phyloP scores from a whole-genome alignment of 176 grass and related monocot genomes.

The Cenchrus fungigraminus region DNA sequence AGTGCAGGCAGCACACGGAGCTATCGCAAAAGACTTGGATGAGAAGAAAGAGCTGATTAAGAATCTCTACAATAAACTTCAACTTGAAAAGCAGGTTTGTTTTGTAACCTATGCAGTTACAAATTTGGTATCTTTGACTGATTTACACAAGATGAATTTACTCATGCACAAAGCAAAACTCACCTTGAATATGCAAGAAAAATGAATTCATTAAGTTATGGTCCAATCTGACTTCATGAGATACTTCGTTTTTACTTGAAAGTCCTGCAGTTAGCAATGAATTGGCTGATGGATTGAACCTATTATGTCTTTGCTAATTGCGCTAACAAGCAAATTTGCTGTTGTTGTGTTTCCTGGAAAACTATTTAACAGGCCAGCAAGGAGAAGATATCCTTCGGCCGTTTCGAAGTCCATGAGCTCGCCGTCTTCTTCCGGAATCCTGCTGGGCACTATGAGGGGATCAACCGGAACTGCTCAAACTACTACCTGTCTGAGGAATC shows the following conservation, averaged over 20 bases:
- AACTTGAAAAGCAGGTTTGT: conserved; percentile 87
- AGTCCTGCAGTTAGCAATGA: not conserved
- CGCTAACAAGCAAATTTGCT: conserved; percentile 7
- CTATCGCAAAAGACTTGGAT: conserved; percentile 74
- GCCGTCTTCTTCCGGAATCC: conserved; percentile 70
- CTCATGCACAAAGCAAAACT: not conserved
- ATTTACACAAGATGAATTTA: not conserved
- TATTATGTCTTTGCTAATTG: not conserved
- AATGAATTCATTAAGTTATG: not conserved
- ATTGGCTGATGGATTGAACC: conserved; percentile 4
- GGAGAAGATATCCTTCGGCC: conserved; percentile 93
- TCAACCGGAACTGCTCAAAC: conserved; percentile 75
- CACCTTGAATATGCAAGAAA: conserved; percentile 18
- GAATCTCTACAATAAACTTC: conserved; percentile 79
- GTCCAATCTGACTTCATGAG: not conserved
- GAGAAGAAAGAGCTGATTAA: conserved; percentile 70
- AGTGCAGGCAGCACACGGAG: conserved; percentile 56
- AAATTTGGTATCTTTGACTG: conserved; percentile 2
- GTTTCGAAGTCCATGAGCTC: conserved; percentile 84
- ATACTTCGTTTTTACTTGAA: not conserved
- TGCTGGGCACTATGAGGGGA: conserved; percentile 80
- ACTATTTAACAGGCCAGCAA: conserved; percentile 72
- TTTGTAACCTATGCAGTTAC: conserved; percentile 31
- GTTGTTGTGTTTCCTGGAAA: conserved; percentile 5
- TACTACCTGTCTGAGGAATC: conserved; percentile 96